Evolutionary conservation across 1,284 basidiomycete genomes (phyloP).

Genomic region (Apiotrichum montevideense): DNA sequence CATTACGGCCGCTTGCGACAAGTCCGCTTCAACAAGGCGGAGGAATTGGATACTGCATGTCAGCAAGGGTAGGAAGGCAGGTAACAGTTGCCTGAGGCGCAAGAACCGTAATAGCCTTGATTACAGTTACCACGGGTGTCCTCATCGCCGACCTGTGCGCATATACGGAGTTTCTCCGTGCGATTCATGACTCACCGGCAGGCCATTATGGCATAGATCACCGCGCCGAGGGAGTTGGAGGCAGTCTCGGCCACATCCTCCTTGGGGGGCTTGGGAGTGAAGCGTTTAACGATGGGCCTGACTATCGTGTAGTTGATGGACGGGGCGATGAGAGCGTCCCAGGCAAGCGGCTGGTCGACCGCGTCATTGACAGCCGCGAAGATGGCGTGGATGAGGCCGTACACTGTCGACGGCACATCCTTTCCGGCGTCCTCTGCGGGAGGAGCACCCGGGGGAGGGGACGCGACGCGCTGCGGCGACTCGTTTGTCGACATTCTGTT

Average conservation of each 20-base stretch:
- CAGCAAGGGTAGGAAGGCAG: slow-evolving; percentile 39
- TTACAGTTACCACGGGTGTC: too few species aligned
- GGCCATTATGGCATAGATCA: slow-evolving; percentile 41
- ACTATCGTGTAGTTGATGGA: slow-evolving; percentile 78
- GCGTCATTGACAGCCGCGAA: slow-evolving; percentile 25
- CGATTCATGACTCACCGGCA: slow-evolving; percentile 29
- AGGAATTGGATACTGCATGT: slow-evolving; percentile 50
- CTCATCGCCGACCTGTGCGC: too few species aligned
- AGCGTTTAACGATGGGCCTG: slow-evolving; percentile 70
- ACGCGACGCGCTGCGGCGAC: too few species aligned
- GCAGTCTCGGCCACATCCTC: slow-evolving; percentile 36
- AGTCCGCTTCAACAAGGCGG: slow-evolving; percentile 54
- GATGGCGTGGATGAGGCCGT: slow-evolving; percentile 39
- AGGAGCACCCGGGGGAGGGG: too few species aligned
- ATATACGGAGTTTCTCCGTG: too few species aligned
- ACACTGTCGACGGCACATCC: slow-evolving; percentile 18
- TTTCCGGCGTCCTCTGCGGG: too few species aligned
- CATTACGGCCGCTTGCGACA: slow-evolving; percentile 69
- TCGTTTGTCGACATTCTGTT: too few species aligned
- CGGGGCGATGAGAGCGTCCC: slow-evolving; percentile 76
- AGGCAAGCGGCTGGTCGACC: slow-evolving; percentile 67
- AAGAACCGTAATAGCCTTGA: too few species aligned
- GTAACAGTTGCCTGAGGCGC: too few species aligned
- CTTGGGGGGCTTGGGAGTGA: slow-evolving; percentile 62
- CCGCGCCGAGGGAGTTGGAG: slow-evolving; percentile 24